Base-by-base conservation (phyloP, 2,329 filamentous ascomycete genomes). In the Chaetomium olivaceum region DNA sequence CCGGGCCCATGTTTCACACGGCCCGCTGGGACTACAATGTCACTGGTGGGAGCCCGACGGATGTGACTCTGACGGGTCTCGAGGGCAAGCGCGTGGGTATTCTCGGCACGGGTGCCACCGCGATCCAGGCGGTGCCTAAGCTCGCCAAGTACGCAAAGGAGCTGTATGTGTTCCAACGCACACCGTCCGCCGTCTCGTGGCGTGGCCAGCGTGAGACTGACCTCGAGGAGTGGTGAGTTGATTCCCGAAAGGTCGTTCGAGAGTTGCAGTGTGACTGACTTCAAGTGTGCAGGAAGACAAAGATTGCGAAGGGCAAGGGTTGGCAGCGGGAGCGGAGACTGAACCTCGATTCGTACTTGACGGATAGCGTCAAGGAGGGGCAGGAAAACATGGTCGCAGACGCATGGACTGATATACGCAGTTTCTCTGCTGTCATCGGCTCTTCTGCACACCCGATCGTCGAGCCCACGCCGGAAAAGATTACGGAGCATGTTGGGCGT, bases 91-190 rank as follows among this genome's bases (percentile, higher is more conserved):
- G 74, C 2, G 81, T 85, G 1, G 83, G 78, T 3, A 76, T 85
- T 58, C 74, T 85, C 33, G 83, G 83, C 25, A 85, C 82, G 0
- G 83, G 81, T 0, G 81, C 82, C 0, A 84, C 81, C 0, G 80
- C 78, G 0, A 75, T 85, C 2, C 80, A 83, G 66, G 77, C 76
- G 1, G 71, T 83, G 0, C 81, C 83, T 0, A 71, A 76, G 21
- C 71, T 86, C 0, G 82, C 80, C 1, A 76, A 80, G 56, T 82
- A 77, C 65, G 80, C 82, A 0, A 80, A 82, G 57, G 75, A 85
- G 48, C 71, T 87, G 2, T 84, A 80, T 67, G 83, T 87, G n/a
- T 80, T 87, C 71, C 84, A 87, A 71, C 80, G 85, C 2, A 87
- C 85, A 2, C 83, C 84, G 3, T 77, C 80, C 0, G 74, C 75